Conservation (phyloP, 225 moss, liverwort and hornwort species). For the Bryoerythrophyllum caledonicum region DNA sequence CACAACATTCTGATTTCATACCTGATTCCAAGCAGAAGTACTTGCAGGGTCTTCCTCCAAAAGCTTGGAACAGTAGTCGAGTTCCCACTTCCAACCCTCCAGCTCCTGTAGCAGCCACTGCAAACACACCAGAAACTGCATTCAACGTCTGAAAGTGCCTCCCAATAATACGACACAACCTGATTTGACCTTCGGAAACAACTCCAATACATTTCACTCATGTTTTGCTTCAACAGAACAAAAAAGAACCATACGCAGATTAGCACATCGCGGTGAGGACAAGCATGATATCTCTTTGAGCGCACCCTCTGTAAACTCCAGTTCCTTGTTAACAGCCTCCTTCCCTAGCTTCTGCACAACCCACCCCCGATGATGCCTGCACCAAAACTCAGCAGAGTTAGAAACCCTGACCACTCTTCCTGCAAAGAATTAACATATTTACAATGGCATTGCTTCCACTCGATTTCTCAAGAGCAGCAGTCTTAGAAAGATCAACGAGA, state of each 20-base stretch:
- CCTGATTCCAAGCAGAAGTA: conserved; percentile 99
- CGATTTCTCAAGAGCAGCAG: neutral
- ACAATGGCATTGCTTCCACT: neutral
- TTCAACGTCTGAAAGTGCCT: conserved; percentile 18
- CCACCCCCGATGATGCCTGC: conserved; percentile 98
- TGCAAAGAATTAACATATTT: neutral
- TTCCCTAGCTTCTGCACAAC: conserved; percentile 68
- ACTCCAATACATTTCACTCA: neutral
- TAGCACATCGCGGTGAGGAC: conserved; percentile 85
- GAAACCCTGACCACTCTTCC: neutral
- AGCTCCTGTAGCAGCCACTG: conserved; percentile 88
- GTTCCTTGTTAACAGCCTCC: conserved; percentile 59
- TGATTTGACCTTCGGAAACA: neutral
- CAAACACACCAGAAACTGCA: conserved; percentile 28
- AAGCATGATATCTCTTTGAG: conserved; percentile 72
- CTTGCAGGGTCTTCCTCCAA: conserved; percentile 71
- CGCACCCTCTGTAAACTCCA: conserved; percentile 68
- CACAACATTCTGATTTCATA: too few relatives aligned
- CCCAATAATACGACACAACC: neutral
- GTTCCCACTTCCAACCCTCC: conserved; percentile 88
- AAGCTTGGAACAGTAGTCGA: conserved; percentile 74
- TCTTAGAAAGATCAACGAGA: too few relatives aligned
- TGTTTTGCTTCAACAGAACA: neutral
- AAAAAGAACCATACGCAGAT: too few relatives aligned
- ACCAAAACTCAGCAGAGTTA: conserved; percentile 26